Evolutionary conservation across 441 rosid genomes (phyloP).

Genomic region (Euphorbia corollata): DNA sequence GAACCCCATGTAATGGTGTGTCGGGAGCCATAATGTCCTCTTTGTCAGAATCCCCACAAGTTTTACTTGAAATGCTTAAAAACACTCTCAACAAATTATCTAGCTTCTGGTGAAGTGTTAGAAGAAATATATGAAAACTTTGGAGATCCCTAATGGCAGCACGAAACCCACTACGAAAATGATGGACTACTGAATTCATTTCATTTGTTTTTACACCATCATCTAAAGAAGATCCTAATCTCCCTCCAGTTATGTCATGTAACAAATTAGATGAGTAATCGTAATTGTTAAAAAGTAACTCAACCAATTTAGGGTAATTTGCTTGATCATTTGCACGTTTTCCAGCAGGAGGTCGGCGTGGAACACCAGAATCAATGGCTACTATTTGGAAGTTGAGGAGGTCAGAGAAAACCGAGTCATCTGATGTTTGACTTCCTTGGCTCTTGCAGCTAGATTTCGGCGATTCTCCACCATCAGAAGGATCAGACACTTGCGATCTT

Average conservation of each 20-base stretch:
- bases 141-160: conserved; percentile 90
- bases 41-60: conserved; percentile 62
- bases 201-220: conserved; percentile 33
- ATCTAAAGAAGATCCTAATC: conserved; percentile 55
- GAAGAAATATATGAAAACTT: conserved; percentile 84
- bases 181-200: conserved; percentile 45
- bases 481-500: conserved; percentile 56
- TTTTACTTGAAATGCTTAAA: conserved; percentile 60
- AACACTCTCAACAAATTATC: conserved; percentile 68
- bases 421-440: conserved; percentile 47
- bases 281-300: conserved; percentile 73
- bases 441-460: conserved; percentile 49
- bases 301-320: conserved; percentile 91
- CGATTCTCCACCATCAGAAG: conserved; percentile 62
- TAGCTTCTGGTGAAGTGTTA: conserved; percentile 87
- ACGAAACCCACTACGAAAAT: conserved; percentile 80
- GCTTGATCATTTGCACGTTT: conserved; percentile 90
- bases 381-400: conserved; percentile 46
- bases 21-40: conserved; percentile 61
- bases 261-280: conserved; percentile 64
- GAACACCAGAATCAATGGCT: conserved; percentile 94
- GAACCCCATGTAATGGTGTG: conserved; percentile 49
- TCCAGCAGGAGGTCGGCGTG: conserved; percentile 96
- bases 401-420: conserved; percentile 36
- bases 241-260: conserved; percentile 80